Conservation (phyloP, 2,329 filamentous ascomycete species). For the Alternaria angustiovoidea region DNA sequence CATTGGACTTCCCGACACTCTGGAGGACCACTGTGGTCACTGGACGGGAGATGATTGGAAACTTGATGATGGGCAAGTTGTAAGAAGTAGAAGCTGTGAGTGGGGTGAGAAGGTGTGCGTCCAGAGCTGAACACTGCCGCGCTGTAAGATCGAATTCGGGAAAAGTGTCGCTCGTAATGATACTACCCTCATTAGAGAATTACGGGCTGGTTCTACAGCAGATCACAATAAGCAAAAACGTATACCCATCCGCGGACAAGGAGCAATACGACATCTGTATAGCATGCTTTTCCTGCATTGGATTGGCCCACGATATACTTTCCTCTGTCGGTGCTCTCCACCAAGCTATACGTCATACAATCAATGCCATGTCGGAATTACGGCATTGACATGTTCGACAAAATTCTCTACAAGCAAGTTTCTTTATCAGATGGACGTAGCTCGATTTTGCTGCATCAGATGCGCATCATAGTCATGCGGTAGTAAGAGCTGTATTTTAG, state of each 20-base stretch:
- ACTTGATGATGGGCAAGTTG: conserved; percentile 59
- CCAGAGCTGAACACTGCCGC: neutral
- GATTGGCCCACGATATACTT: neutral
- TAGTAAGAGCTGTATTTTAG: neutral
- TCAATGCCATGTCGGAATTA: neutral
- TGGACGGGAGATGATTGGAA: conserved; percentile 76
- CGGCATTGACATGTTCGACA: neutral
- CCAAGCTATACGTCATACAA: neutral
- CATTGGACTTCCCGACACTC: conserved; percentile 83
- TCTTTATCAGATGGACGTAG: neutral
- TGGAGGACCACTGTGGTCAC: conserved; percentile 81
- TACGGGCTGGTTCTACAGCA: neutral
- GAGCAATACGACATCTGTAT: neutral
- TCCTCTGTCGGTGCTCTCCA: neutral
- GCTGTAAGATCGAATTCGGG: neutral
- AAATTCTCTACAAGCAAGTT: neutral
- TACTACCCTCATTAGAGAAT: neutral
- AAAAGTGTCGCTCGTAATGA: neutral
- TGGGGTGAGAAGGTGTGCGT: too few species aligned
- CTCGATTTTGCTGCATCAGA: neutral
- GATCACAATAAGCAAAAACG: neutral
- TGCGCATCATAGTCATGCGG: neutral
- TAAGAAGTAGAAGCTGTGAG: conserved; percentile 5
- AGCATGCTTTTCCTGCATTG: neutral
- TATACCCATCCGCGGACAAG: neutral